Evolutionary conservation across 192 early-diverging fungal species (phyloP), one percentile per base, ranked within the genome.

Genomic region (Coemansia umbellata): DNA sequence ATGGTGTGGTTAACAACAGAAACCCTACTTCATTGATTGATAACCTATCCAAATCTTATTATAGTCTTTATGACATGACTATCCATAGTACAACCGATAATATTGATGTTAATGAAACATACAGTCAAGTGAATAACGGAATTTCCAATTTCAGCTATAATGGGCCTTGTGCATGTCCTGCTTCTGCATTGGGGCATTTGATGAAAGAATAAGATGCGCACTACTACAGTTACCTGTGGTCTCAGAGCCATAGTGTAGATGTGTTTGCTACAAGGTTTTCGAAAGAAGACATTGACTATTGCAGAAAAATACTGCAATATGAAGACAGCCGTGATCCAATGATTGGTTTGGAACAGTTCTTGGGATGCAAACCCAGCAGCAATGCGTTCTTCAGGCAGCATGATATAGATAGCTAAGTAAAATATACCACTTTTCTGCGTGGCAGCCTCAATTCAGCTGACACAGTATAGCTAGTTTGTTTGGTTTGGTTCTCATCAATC

Each of bases 201-300:
- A 82, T 82, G 67, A 70, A 78, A 23, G 85, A 81, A 11, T 86
- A 87, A 47, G 85, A 85, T 41, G 81, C 82, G 28, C 78, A 59
- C 8, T 86, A 85, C 39, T 89, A 86, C 37, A 85, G 84, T 7
- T 89, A 89, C 48, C 53, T 86, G 32, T 90, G 82, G 81, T 78
- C 80, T 4, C 81, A 90, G 69, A 84, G 89, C 37, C 86, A 84
- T 55, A 80, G 82, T 0, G 83, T 82, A 37, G 89, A 91, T 61
- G 84, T 91, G 78, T 90, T 81, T 71, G 85, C 73, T 28, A 72
- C 78, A 18, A 66, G 82, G 18, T 87, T 87, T 54, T 69, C 80
- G 47, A 64, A 63, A 1, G 70, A 84, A 30, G 64, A 32, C n/a
- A 30, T 44, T 18, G 41, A 45, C 21, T 55, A 42, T 5, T 42